Conservation (phyloP, 352 stramenopile species). For the Aphanomyces astaci region DNA sequence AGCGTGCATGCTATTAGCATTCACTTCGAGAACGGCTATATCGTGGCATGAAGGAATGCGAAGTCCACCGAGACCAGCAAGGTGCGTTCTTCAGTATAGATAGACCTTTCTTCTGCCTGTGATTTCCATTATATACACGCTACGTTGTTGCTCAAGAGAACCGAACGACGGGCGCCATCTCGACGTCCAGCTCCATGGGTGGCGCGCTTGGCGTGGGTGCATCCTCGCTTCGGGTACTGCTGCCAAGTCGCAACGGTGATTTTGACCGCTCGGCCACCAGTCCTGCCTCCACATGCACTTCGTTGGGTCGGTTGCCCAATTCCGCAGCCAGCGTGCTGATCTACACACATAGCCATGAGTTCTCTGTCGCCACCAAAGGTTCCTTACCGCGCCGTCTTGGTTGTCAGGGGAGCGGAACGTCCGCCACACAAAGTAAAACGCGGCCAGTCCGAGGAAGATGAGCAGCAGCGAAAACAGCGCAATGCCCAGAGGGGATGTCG, state of each 20-base stretch:
- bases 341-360: no score
- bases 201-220: background rate
- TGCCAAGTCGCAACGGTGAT: background rate
- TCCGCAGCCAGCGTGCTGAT: background rate
- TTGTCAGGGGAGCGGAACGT: conserved; percentile 52
- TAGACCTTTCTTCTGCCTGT: no score
- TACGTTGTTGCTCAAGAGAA: background rate
- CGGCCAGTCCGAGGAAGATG: conserved; percentile 35
- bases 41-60: no score
- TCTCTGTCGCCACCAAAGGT: no score
- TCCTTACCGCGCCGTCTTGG: conserved; percentile 37
- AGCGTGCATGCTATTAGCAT: no score
- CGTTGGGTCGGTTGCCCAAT: background rate
- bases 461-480: conserved; percentile 40
- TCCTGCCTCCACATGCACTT: background rate
- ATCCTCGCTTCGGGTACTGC: background rate
- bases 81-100: no score
- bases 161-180: background rate
- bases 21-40: no score
- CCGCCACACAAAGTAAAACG: conserved; percentile 44
- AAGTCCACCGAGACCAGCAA: no score
- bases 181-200: background rate
- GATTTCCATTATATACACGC: background rate
- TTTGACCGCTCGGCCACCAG: background rate
- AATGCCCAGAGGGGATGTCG: conserved; percentile 36